A percentile compares a stretch with the other conserved stretches of the same genome.
Conservation (phyloP, 2,329 filamentous ascomycete species). For the Simplicillium aogashimaense region DNA sequence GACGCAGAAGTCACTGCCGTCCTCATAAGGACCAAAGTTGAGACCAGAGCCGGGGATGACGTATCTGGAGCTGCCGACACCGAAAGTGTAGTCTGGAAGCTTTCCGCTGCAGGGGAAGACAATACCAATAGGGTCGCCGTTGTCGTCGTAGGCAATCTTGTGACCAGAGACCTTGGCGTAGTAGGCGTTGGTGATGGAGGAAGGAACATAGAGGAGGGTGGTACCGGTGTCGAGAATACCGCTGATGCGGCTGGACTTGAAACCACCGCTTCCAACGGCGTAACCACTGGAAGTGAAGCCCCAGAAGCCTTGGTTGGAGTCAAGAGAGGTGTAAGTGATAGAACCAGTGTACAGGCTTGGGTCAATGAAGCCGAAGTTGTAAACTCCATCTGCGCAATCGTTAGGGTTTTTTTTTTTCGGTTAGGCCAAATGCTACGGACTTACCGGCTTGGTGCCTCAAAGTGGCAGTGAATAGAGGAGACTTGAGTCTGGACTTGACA, state of each 20-base stretch:
- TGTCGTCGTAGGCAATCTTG: constrained; percentile 28
- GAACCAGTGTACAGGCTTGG: constrained; percentile 48
- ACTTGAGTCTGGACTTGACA: constrained; percentile 10
- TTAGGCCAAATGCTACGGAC: constrained; percentile 3
- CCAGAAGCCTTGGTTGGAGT: constrained; percentile 58
- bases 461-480: constrained; percentile 55
- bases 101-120: constrained; percentile 21
- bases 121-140: constrained; percentile 9
- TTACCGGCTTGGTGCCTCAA: constrained; percentile 38
- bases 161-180: constrained; percentile 31
- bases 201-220: constrained; percentile 49
- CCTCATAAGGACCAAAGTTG: constrained; percentile 1
- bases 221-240: constrained; percentile 50
- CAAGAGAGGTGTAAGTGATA: constrained; percentile 52
- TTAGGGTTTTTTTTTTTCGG: too few relatives aligned
- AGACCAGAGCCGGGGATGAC: constrained; percentile 33
- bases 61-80: constrained; percentile 46
- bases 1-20: background rate
- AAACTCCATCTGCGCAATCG: constrained; percentile 40
- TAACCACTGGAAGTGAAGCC: constrained; percentile 13
- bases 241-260: constrained; percentile 27
- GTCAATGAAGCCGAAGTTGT: constrained; percentile 68
- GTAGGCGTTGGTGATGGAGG: constrained; percentile 37
- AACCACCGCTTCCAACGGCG: constrained; percentile 8
- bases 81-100: constrained; percentile 40